Conservation (phyloP, 805 yeast genomes). For the Tetrapisispora phaffii region DNA sequence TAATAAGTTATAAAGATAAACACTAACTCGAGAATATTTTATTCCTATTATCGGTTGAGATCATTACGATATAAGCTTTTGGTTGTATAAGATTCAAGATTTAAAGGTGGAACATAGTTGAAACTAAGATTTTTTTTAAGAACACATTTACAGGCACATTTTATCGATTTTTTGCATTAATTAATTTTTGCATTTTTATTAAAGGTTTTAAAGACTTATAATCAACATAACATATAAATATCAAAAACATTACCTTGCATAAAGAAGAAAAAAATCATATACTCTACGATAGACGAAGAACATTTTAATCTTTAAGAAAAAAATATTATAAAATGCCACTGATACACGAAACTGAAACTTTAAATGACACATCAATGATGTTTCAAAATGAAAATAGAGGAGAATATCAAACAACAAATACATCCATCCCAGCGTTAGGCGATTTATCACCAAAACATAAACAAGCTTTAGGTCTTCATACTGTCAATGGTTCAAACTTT, state of each 20-base stretch:
- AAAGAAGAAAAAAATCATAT: background rate
- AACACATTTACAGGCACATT: background rate
- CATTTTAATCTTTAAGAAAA: background rate
- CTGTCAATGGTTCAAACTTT: background rate
- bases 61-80: too few species aligned
- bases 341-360: conserved; percentile 3
- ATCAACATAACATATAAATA: background rate
- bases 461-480: background rate
- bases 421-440: background rate
- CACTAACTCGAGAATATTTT: too few species aligned
- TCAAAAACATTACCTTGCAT: background rate
- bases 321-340: conserved; percentile 1
- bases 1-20: too few species aligned
- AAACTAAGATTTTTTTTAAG: too few species aligned
- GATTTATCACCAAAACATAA: conserved; percentile 4
- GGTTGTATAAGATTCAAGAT: too few species aligned
- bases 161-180: background rate
- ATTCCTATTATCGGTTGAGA: background rate
- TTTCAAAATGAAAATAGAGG: background rate
- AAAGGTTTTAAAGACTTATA: background rate
- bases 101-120: background rate
- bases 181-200: background rate
- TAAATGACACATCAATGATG: background rate
- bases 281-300: background rate
- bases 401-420: background rate